Evolutionary conservation across 2,329 filamentous ascomycete species (phyloP), one percentile per base, ranked within the genome.

Genomic region (Fusarium equiseti): DNA sequence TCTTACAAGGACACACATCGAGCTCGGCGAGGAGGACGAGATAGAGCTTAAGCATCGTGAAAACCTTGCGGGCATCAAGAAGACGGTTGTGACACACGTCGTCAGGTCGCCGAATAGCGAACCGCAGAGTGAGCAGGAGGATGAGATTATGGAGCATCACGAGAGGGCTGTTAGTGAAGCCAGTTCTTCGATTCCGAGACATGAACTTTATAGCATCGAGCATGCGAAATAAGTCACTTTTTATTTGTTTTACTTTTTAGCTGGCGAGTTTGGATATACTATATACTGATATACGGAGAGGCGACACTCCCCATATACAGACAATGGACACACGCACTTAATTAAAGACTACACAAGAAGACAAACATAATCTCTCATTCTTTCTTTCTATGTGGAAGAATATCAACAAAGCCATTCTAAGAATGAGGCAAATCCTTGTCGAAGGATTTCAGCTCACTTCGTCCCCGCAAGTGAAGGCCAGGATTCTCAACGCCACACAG

Each of bases 131-230:
- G 66, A 53, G 3, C 58, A 66, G 26, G 65, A 73, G 5, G 63
- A 73, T 35, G 72, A 72, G 8, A 50, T 76, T 9, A 66, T 50
- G 6, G 73, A 76, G 50, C 73, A 75, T 43, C 73, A 75, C 64
- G 73, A 76, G 57, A 66, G 73, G 43, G 73, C 73, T 12, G 73
- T 75, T 40, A 75, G 73, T 58, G 73, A 75, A 50, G 73, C 73
- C 3, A 75, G 73, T 59, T 75, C 73, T 15, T 70, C 73, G 3
- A 75, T 74, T 35, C 49, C 63, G 26, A 64, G 56, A 3, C 49
- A 68, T 12, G 70, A 68, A 42, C 58, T 48, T 13, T 75, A 74
- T 40, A 73, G 57, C 49, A 73, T 74, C 35, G 71, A 75, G 32
- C 65, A 57, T 52, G 40, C 64, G 5, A 68, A 61, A 64, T 73